Evolutionary conservation across 257 asterid genomes (phyloP), one percentile per base, ranked within the genome.

Genomic region (Coffea eugenioides): DNA sequence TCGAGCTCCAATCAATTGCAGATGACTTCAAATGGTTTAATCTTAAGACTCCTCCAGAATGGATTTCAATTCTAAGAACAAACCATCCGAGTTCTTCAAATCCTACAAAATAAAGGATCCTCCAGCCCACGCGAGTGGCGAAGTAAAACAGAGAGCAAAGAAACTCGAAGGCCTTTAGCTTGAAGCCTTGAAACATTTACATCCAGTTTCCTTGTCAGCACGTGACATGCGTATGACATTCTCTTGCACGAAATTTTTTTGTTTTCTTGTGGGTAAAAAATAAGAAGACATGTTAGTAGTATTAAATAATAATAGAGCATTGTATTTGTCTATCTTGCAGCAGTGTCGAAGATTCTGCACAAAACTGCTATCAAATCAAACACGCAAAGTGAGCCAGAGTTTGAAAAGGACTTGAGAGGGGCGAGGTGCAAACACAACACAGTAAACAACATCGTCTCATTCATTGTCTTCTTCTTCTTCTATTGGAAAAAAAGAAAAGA

Each of bases 361-460:
- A 75, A 66, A 76, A 62, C 75, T 31, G 64, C 66, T 23, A 64
- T 69, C 45, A 70, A n/a, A 11, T 31, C 31, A 75, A 6, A 6
- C 46, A 10, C 8, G 4, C 31, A 31, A 52, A 18, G 69, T 54
- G 54, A 73, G 76, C 51, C 74, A 8, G 11, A 11, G 81, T 18
- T 46, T 52, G 83, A 79, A 78, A 81, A 72, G n/a, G 83, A 77
- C 80, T 68, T n/a, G 39, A 77, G 80, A 77, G 80, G 59, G 49
- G 41, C 52, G 52, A 73, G 74, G 61, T 15, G 12, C 69, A 69
- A 75, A 79, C 78, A 59, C 78, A 65, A 65, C 27, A 48, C 27
- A n/a, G 34, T 46, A 16, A n/a, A 73, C 1, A 64, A 27, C 52
- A 46, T 51, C 66, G 82, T 81, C 84, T 66, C 76, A 45, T 41